Conservation (phyloP, 768 basidiomycete genomes). For the Tricholoma matsutake region DNA sequence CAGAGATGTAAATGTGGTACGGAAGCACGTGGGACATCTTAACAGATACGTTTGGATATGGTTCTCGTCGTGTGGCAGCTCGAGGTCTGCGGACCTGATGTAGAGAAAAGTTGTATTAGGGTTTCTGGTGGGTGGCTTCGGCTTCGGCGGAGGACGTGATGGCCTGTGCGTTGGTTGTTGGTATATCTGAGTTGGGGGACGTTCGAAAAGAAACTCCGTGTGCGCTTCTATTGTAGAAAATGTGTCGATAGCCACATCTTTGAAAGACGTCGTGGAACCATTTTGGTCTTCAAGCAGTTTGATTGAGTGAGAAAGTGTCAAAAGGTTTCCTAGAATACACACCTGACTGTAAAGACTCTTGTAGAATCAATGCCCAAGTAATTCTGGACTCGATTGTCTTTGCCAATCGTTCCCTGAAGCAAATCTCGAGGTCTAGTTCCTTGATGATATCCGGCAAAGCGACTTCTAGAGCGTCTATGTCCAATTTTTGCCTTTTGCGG, state of each 20-base stretch:
- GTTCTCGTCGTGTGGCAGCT: constrained; percentile 18
- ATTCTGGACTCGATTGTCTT: constrained; percentile 43
- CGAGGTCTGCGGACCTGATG: constrained; percentile 30
- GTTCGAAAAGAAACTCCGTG: constrained; percentile 35
- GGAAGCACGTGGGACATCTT: constrained; percentile 43
- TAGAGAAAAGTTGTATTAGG: constrained; percentile 35
- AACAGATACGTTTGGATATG: constrained; percentile 34
- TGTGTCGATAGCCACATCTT: constrained; percentile 40
- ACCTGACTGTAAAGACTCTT: constrained; percentile 35
- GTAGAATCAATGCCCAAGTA: constrained; percentile 44
- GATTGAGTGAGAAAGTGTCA: neutral
- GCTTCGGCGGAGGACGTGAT: constrained; percentile 24
- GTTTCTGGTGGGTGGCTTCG: constrained; percentile 19
- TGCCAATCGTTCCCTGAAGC: constrained; percentile 38
- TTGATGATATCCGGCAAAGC: constrained; percentile 22
- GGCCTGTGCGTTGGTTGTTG: constrained; percentile 15
- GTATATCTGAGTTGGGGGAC: constrained; percentile 21
- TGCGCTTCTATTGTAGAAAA: constrained; percentile 38
- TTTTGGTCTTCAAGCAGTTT: constrained; percentile 7
- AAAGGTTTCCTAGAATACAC: constrained; percentile 2
- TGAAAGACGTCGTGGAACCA: constrained; percentile 28
- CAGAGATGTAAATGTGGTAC: constrained; percentile 44
- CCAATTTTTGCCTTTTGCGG: constrained; percentile 16
- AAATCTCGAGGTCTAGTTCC: constrained; percentile 48
- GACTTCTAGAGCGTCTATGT: constrained; percentile 2